Base-by-base conservation (phyloP, 2,329 filamentous ascomycete genomes). In the Ilyonectria robusta region DNA sequence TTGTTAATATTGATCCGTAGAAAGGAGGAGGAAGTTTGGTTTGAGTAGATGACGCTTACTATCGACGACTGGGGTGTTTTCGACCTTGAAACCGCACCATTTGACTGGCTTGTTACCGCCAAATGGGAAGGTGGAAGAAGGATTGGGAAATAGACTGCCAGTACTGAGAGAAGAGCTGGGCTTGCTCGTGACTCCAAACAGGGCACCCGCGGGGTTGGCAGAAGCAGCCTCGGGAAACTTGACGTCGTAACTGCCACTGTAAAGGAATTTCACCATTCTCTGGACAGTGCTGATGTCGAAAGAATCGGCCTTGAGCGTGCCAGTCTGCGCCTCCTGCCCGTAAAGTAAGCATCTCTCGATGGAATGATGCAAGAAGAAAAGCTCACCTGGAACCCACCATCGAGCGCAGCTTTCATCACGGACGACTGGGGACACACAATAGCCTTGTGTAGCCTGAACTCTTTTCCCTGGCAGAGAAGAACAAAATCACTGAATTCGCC, bases 401-500 rank as follows among this genome's bases (percentile, higher is more conserved):
- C 47, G 13, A 75, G 46, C 1, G 67, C 72, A 1, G 67, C 63
- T 1, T 54, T 55, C 31, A 76, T 29, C 3, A 72, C 64, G 0
- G 70, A 42, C 4, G 74, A 76, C 19, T 75, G 73, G 0, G 59
- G 21, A n/a, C 72, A 75, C 3, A 72, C 56, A 10, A 76, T 54
- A 1, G 59, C 35, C 21, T 72, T 75, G 51, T 76, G 74, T 1
- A 76, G 60, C 4, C 64, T 66, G 44, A 75, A 75, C 13, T 69
- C 33, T 4, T 59, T 50, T 2, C 59, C 71, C 3, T 65, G 19
- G n/a, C 74, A 76, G 2, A 51, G 19, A 4, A 76, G 40, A 1
- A 29, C 71, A 26, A 74, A n/a, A 35, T 76, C 74, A 6, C 69
- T 72, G 55, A 65, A 75, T 7, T 67, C 46, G 0, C 68, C 73